Base-by-base conservation (phyloP, 306 rosid genomes). In the Geum urbanum region DNA sequence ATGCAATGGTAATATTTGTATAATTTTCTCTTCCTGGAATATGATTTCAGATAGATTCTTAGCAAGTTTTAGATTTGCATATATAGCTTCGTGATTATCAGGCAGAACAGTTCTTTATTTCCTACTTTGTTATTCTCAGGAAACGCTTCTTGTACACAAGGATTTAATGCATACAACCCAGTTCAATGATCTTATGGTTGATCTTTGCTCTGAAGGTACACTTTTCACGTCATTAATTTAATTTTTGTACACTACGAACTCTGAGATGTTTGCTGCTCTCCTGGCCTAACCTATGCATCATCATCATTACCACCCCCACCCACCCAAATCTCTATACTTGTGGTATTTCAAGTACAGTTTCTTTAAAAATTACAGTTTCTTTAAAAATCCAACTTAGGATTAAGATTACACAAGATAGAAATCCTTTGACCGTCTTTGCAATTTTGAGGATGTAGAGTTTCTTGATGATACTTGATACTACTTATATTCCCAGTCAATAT, bases 141-240 rank as follows among this genome's bases (percentile, higher is more conserved):
- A 95, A 84, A 95, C 99, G 39, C 97, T 95, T 72, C 96, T 95
- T 76, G 90, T 89, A 66, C 99, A 95, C 76, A 83, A 87, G 80
- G 96, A 87, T 75, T 64, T 95, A 15, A 45, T 70, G 47, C 81
- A 69, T 41, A 71, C 84, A 35, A 82, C 81, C 58, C 82, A 77
- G 71, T 73, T 94, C 61, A 71, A 86, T 82, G 87, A 83, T 68
- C 85, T 95, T 76, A 55, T 70, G 61, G 85, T 86, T 76, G 90
- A 89, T 71, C 86, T 95, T 61, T 83, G 80, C 46, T 63, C 66
- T 68, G 88, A 91, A 87, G 99, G 99, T 94, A 80, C 11, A 66
- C 7, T 60, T 71, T 76, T 68, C 55, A 41, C 56, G 58, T 61
- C 16, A 63, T 74, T 56, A 62, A 73, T 64, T 46, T 7, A 55